These are phyloP conservation scores for Neopestalotiopsis clavispora DNA, from an alignment of 2,329 filamentous ascomycete species.

Conservation along the genomic window DNA sequence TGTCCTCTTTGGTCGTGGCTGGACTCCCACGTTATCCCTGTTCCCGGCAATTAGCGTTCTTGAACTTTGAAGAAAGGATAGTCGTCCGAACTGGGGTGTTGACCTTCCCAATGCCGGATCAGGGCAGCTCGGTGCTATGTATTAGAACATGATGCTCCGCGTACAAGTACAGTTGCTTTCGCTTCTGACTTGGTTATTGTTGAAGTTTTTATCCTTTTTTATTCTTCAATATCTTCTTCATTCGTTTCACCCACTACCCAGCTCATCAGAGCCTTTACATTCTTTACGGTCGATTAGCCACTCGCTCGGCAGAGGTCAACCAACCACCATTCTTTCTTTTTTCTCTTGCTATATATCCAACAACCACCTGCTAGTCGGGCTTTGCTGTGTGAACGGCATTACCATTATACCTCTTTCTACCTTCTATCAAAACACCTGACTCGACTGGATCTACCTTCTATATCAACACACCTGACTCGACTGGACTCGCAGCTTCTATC, in stretches of 20 bases:
- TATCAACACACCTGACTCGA: not conserved
- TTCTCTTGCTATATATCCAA: conserved; percentile 12
- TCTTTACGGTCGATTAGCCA: conserved; percentile 16
- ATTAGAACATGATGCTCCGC: conserved; percentile 15
- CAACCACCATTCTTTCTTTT: not conserved
- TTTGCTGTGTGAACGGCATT: not conserved
- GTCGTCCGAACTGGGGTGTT: conserved; percentile 2
- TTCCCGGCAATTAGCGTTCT: conserved; percentile 2
- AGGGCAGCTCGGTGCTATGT: not conserved
- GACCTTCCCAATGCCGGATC: conserved; percentile 15
- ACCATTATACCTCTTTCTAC: not conserved
- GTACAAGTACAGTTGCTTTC: conserved; percentile 9
- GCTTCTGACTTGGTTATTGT: conserved; percentile 4
- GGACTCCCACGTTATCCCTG: conserved; percentile 3
- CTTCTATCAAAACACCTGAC: not conserved
- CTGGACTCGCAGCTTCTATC: conserved; percentile 14
- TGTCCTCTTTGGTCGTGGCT: conserved; percentile 8
- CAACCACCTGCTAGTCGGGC: conserved; percentile 16
- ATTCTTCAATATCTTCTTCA: not conserved
- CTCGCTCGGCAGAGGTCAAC: conserved; percentile 9
- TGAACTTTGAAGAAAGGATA: conserved; percentile 1
- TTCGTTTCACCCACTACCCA: conserved; percentile 9
- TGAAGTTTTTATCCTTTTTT: not conserved
- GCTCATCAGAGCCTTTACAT: conserved; percentile 15
- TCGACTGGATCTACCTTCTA: not conserved